Evolutionary conservation across 768 basidiomycete genomes (phyloP).

Genomic region (Hemileccinum impolitum): DNA sequence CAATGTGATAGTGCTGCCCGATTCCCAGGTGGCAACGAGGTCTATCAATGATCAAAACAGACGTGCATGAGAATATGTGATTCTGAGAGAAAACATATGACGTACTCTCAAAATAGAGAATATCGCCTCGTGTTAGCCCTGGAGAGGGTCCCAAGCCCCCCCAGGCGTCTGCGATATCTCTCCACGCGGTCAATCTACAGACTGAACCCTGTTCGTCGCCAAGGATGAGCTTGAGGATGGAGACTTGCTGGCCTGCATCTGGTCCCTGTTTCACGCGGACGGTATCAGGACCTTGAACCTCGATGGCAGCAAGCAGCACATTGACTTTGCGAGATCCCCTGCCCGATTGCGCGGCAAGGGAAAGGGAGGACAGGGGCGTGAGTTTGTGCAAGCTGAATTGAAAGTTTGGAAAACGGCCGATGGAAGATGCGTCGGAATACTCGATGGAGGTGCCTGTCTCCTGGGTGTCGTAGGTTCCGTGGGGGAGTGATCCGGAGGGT

Average conservation of each 20-base stretch:
- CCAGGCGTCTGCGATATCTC: slow-evolving; percentile 73
- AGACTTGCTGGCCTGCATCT: slow-evolving; percentile 69
- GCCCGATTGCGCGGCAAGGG: slow-evolving; percentile 26
- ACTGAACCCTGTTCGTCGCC: slow-evolving; percentile 70
- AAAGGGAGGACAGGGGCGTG: slow-evolving; percentile 44
- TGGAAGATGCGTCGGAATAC: slow-evolving; percentile 68
- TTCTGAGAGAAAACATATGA: slow-evolving; percentile 13
- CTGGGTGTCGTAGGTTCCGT: slow-evolving; percentile 39
- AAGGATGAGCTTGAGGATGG: slow-evolving; percentile 64
- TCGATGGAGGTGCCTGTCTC: slow-evolving; percentile 44
- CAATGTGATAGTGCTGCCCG: slow-evolving; percentile 44
- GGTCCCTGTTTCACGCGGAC: slow-evolving; percentile 64
- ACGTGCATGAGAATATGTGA: slow-evolving; percentile 18
- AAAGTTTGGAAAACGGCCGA: slow-evolving; percentile 69
- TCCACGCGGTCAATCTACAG: slow-evolving; percentile 75
- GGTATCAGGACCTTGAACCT: slow-evolving; percentile 72
- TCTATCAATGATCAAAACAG: slow-evolving; percentile 36
- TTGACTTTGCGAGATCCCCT: slow-evolving; percentile 49
- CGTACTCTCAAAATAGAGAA: slow-evolving; percentile 68
- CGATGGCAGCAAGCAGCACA: slow-evolving; percentile 63
- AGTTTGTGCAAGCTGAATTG: slow-evolving; percentile 66
- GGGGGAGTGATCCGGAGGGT: slow-evolving; percentile 26
- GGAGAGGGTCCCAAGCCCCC: slow-evolving; percentile 43
- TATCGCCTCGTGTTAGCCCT: slow-evolving; percentile 64
- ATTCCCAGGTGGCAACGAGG: slow-evolving; percentile 47